Evolutionary conservation across 352 stramenopile species (phyloP), one percentile per base, ranked within the genome.

Genomic region (Pythium guiyangense): DNA sequence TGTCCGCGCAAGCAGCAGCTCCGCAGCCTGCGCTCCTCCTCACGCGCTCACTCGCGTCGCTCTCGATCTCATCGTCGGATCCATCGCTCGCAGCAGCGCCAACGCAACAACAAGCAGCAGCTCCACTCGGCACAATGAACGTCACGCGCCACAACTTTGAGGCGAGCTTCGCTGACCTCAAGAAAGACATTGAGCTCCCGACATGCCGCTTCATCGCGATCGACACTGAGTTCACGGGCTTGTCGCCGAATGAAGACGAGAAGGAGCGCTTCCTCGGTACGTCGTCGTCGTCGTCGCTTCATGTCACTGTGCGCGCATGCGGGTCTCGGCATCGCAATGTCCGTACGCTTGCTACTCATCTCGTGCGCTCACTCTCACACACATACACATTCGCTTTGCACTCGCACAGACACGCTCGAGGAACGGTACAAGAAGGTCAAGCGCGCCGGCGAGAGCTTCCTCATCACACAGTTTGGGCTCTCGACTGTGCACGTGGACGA

Each of bases 81-180:
- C 35, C 35, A 17, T 2, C 35, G 2, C 35, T 42, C 10, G 10
- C 54, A 53, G 4, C 43, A 60, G 2, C 43, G 37, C 27, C 43
- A 34, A 37, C 46, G 26, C 15, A 26, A 61, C 1, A 26, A 52
- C 0, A 34, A 60, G 25, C 25, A 54, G 57, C 46, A 34, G 35
- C 46, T 44, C 10, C 39, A 29, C 17, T 54, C 11, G 62, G 55
- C 51, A 55, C 71, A 22, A 93, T 94, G 84, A 87, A 94, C 67
- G 84, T 94, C 45, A 90, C 81, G 42, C 76, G 79, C 57, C 79
- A 88, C 67, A 92, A 92, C 62, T 94, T 94, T 57, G 63, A 74
- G 45, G 60, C 68, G n/a, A 69, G 69, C 54, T 71, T 91, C 9
- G 64, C 52, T 27, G 74, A 89, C 35, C 52, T 91, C 31, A 70